These are phyloP conservation scores for Articulospora tetracladia DNA, from an alignment of 495 filamentous ascomycete genomes.

Conservation along the genomic window DNA sequence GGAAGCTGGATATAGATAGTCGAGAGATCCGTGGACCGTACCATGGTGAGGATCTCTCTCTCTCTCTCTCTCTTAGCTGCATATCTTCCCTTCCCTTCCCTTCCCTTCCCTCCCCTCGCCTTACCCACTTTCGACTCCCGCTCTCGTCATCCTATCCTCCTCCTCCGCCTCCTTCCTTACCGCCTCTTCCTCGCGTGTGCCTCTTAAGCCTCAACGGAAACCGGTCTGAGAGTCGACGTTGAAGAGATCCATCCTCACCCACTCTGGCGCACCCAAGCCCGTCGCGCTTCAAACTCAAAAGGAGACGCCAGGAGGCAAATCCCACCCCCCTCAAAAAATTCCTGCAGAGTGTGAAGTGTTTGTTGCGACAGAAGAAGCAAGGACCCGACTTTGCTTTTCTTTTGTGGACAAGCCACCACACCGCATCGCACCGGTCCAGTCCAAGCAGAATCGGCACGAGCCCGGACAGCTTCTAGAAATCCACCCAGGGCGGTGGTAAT, in stretches of 20 bases:
- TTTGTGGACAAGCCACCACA: background rate
- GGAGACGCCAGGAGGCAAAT: background rate
- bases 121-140: too few species aligned
- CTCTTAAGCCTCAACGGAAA: background rate
- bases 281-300: background rate
- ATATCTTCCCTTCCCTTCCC: background rate
- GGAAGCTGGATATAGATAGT: background rate
- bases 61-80: too few species aligned
- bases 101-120: background rate
- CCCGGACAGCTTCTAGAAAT: too few species aligned
- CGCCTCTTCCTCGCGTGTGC: background rate
- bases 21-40: background rate
- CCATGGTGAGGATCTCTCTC: background rate
- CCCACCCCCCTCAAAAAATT: too few species aligned
- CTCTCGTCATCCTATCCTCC: background rate
- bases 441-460: background rate
- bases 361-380: slow-evolving; percentile 6
- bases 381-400: background rate
- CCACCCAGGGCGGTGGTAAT: too few species aligned
- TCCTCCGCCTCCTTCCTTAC: background rate
- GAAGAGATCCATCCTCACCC: too few species aligned
- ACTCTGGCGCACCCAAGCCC: background rate
- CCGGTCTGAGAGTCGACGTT: background rate
- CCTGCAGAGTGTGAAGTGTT: background rate
- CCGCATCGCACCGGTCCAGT: background rate